phyloP scores from a whole-genome alignment of 495 filamentous ascomycete species.

The Podospora australis region DNA sequence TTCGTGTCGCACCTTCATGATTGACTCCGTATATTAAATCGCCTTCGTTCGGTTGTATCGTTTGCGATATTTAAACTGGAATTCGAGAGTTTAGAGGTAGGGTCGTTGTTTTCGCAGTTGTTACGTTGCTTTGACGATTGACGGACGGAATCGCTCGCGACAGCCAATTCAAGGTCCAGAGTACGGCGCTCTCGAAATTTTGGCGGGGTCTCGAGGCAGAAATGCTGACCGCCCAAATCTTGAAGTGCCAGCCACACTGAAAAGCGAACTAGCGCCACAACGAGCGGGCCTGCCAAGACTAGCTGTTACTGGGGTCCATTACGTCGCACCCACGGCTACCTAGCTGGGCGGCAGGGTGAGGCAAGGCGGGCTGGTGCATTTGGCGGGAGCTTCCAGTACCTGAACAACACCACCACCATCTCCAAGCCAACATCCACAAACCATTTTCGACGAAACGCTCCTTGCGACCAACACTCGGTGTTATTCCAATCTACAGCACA shows the following conservation, averaged over 20 bases:
- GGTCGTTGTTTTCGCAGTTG: no score
- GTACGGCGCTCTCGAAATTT: slow-evolving; percentile 18
- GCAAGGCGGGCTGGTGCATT: slow-evolving; percentile 2
- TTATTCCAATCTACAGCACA: background rate
- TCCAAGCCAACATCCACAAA: background rate
- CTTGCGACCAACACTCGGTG: background rate
- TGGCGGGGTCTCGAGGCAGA: slow-evolving; percentile 30
- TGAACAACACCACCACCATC: background rate
- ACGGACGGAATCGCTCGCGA: background rate
- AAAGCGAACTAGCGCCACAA: slow-evolving; percentile 8
- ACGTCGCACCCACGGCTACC: slow-evolving; percentile 29
- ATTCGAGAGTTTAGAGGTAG: background rate
- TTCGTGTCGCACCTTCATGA: slow-evolving; percentile 21
- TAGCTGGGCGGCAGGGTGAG: slow-evolving; percentile 13
- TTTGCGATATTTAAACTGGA: background rate
- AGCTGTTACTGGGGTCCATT: slow-evolving; percentile 15
- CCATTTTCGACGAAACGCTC: background rate
- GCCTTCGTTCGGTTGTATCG: background rate
- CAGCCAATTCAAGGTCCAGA: background rate
- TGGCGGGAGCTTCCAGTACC: background rate
- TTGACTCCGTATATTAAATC: background rate
- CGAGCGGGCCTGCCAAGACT: slow-evolving; percentile 10
- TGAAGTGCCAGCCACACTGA: slow-evolving; percentile 5
- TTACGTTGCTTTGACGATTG: no score
- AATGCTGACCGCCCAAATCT: slow-evolving; percentile 18